phyloP scores from a whole-genome alignment of 768 basidiomycete genomes.

The Tylopilus sp. region DNA sequence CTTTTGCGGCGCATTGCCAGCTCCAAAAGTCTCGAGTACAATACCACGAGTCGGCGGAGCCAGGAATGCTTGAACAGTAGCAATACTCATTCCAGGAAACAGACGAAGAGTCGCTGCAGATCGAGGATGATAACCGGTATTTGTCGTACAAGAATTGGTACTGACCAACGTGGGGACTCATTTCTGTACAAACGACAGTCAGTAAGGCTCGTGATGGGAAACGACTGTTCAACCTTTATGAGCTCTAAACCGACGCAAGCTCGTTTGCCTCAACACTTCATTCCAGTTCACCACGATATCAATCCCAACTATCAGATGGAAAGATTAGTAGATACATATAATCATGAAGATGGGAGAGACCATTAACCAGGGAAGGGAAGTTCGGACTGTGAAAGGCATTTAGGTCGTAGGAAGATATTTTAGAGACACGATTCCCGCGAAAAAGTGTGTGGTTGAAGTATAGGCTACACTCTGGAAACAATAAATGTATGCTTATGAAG shows the following conservation, averaged over 20 bases:
- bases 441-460: slow-evolving; percentile 90
- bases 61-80: slow-evolving; percentile 74
- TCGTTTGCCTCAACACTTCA: slow-evolving; percentile 80
- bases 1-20: slow-evolving; percentile 89
- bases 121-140: slow-evolving; percentile 10
- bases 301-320: slow-evolving; percentile 63
- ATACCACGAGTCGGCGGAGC: slow-evolving; percentile 73
- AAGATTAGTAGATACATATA: slow-evolving; percentile 4
- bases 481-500: not conserved
- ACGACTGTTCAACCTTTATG: slow-evolving; percentile 57
- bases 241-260: slow-evolving; percentile 70
- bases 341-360: slow-evolving; percentile 31
- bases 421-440: slow-evolving; percentile 82
- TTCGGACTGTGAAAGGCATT: slow-evolving; percentile 85
- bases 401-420: slow-evolving; percentile 77
- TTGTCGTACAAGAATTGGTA: slow-evolving; percentile 5
- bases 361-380: slow-evolving; percentile 77
- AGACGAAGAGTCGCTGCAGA: slow-evolving; percentile 75
- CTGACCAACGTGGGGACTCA: slow-evolving; percentile 80
- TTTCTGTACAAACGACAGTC: slow-evolving; percentile 41
- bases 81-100: slow-evolving; percentile 81
- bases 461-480: slow-evolving; percentile 66
- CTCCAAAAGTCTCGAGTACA: slow-evolving; percentile 88
- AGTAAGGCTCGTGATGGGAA: slow-evolving; percentile 1
- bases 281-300: slow-evolving; percentile 90